phyloP scores from a whole-genome alignment of 768 basidiomycete genomes.

The Boletales sp. region DNA sequence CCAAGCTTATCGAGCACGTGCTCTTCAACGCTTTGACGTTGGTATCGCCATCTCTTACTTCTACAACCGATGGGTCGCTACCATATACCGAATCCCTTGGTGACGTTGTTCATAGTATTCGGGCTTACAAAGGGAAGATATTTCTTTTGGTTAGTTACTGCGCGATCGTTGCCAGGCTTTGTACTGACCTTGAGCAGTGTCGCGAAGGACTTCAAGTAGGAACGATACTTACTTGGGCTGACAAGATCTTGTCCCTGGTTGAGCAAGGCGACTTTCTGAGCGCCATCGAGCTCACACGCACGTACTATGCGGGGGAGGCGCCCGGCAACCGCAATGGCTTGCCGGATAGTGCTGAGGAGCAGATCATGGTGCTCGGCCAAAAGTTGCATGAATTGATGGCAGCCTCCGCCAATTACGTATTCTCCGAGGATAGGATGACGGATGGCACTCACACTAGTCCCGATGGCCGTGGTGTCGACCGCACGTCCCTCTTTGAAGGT shows the following conservation, averaged over 20 bases:
- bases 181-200: slow-evolving; percentile 41
- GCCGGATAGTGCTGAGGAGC: slow-evolving; percentile 58
- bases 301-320: slow-evolving; percentile 77
- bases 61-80: slow-evolving; percentile 44
- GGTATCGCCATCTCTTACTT: slow-evolving; percentile 49
- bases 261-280: slow-evolving; percentile 83
- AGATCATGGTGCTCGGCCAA: slow-evolving; percentile 63
- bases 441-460: slow-evolving; percentile 81
- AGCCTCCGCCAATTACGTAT: slow-evolving; percentile 85
- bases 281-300: slow-evolving; percentile 82
- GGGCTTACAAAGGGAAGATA: slow-evolving; percentile 85
- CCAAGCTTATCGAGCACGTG: slow-evolving; percentile 59
- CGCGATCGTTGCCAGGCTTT: neutral
- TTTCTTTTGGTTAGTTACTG: slow-evolving; percentile 71
- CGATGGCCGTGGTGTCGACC: slow-evolving; percentile 89
- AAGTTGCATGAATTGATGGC: slow-evolving; percentile 80
- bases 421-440: slow-evolving; percentile 92
- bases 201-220: slow-evolving; percentile 71
- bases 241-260: slow-evolving; percentile 81
- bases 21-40: slow-evolving; percentile 55
- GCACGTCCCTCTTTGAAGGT: slow-evolving; percentile 85
- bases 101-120: slow-evolving; percentile 66
- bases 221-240: slow-evolving; percentile 91
- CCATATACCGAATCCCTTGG: slow-evolving; percentile 47
- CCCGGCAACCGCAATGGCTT: slow-evolving; percentile 87